phyloP scores from a whole-genome alignment of 768 basidiomycete genomes.

The Leucogyrophana mollusca region DNA sequence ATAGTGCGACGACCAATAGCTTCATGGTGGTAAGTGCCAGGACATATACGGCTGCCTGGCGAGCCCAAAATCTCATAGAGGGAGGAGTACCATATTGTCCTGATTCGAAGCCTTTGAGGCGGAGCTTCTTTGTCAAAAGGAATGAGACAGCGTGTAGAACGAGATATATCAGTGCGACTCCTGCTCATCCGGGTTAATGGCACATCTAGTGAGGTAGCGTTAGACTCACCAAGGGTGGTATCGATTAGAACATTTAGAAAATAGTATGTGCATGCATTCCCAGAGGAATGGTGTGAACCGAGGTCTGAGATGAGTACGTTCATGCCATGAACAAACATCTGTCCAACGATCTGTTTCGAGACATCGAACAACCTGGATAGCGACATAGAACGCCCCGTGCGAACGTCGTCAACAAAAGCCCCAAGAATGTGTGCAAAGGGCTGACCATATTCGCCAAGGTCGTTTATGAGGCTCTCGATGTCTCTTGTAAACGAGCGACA shows the following conservation, averaged over 20 bases:
- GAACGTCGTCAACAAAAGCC: conserved; percentile 8
- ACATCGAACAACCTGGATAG: conserved; percentile 82
- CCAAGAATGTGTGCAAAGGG: background rate
- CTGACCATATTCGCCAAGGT: conserved; percentile 91
- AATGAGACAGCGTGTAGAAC: conserved; percentile 63
- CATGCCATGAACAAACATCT: conserved; percentile 74
- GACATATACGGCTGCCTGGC: conserved; percentile 82
- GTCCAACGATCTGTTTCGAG: conserved; percentile 86
- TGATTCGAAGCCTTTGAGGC: conserved; percentile 75
- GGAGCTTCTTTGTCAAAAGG: conserved; percentile 60
- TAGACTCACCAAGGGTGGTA: conserved; percentile 58
- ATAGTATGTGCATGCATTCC: conserved; percentile 90
- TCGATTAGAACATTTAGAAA: conserved; percentile 93
- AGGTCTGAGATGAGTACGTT: conserved; percentile 81
- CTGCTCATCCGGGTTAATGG: conserved; percentile 38
- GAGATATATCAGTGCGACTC: conserved; percentile 81
- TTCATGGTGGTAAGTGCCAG: conserved; percentile 86
- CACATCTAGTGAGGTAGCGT: background rate
- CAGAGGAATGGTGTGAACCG: conserved; percentile 63
- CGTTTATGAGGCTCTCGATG: conserved; percentile 83
- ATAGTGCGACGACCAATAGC: conserved; percentile 75
- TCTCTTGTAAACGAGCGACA: conserved; percentile 84
- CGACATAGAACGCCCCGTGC: conserved; percentile 2
- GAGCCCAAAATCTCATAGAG: conserved; percentile 64
- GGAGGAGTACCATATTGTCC: conserved; percentile 91